Conservation (phyloP, 1,284 basidiomycete genomes). For the Cutaneotrichosporon sp. region DNA sequence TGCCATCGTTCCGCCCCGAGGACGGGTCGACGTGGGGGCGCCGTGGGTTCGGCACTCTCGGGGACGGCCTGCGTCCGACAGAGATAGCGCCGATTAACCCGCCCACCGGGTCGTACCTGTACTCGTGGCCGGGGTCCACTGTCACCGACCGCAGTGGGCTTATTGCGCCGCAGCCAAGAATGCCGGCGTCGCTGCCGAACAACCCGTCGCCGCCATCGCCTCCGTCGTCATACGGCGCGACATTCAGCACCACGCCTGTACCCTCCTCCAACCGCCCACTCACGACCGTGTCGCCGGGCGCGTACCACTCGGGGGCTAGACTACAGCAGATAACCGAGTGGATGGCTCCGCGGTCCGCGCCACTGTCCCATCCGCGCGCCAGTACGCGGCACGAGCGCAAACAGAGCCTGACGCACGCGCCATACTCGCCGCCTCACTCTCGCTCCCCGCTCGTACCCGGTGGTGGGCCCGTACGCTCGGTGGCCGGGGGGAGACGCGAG, state of each 20-base stretch:
- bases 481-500: too few relatives aligned
- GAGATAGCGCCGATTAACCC: conserved; percentile 1
- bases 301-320: conserved; percentile 12
- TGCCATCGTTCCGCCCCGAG: conserved; percentile 9
- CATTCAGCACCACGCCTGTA: background rate
- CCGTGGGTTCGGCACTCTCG: conserved; percentile 15
- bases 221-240: background rate
- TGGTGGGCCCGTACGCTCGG: too few relatives aligned
- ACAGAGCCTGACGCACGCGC: background rate
- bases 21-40: conserved; percentile 22
- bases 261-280: background rate
- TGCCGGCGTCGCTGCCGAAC: too few relatives aligned
- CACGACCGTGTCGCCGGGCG: conserved; percentile 22
- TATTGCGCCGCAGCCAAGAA: too few relatives aligned
- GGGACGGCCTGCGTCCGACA: conserved; percentile 5
- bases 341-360: background rate
- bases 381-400: too few relatives aligned
- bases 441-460: background rate
- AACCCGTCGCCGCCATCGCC: too few relatives aligned
- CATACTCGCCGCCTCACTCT: background rate
- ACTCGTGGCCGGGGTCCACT: too few relatives aligned
- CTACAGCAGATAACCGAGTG: background rate
- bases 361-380: background rate
- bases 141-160: too few relatives aligned
- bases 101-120: background rate